Evolutionary conservation across 805 yeast species (phyloP).

Genomic region (Candida verbasci): DNA sequence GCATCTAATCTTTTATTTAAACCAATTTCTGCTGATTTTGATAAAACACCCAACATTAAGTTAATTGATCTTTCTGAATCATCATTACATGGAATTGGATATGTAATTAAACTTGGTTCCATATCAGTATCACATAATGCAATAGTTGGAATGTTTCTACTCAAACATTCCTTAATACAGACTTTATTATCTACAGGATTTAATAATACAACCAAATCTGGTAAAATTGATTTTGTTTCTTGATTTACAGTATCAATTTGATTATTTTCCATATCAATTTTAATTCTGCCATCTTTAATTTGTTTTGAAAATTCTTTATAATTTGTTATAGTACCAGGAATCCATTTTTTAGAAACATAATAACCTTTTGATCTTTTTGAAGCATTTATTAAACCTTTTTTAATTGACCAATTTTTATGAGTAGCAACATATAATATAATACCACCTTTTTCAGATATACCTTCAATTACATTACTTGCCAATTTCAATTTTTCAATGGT

Average conservation of each 20-base stretch:
- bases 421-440: conserved; percentile 82
- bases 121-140: conserved; percentile 93
- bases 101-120: conserved; percentile 85
- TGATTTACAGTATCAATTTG: conserved; percentile 57
- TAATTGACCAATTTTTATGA: conserved; percentile 54
- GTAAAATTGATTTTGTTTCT: conserved; percentile 56
- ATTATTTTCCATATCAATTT: conserved; percentile 69
- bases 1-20: conserved; percentile 47
- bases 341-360: conserved; percentile 83
- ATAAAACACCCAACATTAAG: conserved; percentile 75
- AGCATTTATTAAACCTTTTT: conserved; percentile 71
- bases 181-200: conserved; percentile 83
- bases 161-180: conserved; percentile 76
- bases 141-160: conserved; percentile 82
- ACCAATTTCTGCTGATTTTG: conserved; percentile 83
- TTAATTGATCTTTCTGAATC: conserved; percentile 81
- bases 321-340: conserved; percentile 92
- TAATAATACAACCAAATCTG: conserved; percentile 81
- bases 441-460: conserved; percentile 82
- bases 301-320: conserved; percentile 65
- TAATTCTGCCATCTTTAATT: conserved; percentile 35
- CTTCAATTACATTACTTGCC: conserved; percentile 82
- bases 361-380: conserved; percentile 75
- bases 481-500: conserved; percentile 72
- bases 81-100: conserved; percentile 95